Evolutionary conservation across 1,284 basidiomycete species (phyloP).

Genomic region (Boletus sp.): DNA sequence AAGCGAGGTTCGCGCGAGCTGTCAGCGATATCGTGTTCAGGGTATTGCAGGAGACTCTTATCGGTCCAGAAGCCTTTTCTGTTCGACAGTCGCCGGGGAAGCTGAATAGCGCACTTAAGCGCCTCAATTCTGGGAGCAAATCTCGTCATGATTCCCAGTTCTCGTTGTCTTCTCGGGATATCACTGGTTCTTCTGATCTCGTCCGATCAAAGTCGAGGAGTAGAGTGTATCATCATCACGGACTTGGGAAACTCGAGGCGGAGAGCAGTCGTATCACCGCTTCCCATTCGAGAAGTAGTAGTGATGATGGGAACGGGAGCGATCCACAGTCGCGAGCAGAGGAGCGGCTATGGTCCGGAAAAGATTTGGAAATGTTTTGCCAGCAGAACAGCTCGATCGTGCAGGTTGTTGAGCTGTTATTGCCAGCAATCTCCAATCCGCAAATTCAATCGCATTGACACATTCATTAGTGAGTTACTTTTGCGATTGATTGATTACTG

Average conservation of each 20-base stretch:
- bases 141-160: slow-evolving; percentile 28
- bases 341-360: slow-evolving; percentile 59
- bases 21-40: slow-evolving; percentile 72
- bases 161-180: slow-evolving; percentile 22
- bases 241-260: slow-evolving; percentile 55
- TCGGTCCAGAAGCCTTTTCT: slow-evolving; percentile 39
- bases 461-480: slow-evolving; percentile 24
- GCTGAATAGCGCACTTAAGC: slow-evolving; percentile 27
- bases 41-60: slow-evolving; percentile 80
- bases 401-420: slow-evolving; percentile 52
- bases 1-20: slow-evolving; percentile 53
- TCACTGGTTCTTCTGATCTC: slow-evolving; percentile 36
- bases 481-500: not conserved
- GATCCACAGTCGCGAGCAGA: slow-evolving; percentile 33
- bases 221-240: slow-evolving; percentile 57
- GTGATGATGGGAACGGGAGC: slow-evolving; percentile 34
- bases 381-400: slow-evolving; percentile 69
- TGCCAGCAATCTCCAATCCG: slow-evolving; percentile 40
- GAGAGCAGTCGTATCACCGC: slow-evolving; percentile 38
- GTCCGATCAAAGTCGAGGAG: slow-evolving; percentile 68
- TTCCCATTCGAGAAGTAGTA: slow-evolving; percentile 33
- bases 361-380: slow-evolving; percentile 65
- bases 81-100: slow-evolving; percentile 23
- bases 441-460: slow-evolving; percentile 24
- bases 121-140: slow-evolving; percentile 19